Conservation (phyloP, 2,329 filamentous ascomycete species). For the Triangularia setosa region DNA sequence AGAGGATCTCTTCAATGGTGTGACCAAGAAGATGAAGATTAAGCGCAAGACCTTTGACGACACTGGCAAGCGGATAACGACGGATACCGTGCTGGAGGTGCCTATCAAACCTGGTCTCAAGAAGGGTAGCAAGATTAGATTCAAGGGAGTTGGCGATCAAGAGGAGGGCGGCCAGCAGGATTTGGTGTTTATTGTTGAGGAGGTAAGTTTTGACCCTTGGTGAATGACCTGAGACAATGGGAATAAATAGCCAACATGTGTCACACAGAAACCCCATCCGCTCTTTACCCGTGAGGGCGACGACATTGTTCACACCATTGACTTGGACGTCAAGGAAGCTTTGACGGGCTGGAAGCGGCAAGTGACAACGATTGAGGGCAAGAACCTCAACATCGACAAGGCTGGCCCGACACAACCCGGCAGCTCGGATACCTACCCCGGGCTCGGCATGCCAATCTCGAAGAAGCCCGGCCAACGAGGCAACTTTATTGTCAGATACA, state of each 20-base stretch:
- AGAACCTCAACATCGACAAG: slow-evolving; percentile 75
- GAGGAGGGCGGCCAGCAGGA: slow-evolving; percentile 95
- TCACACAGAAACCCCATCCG: slow-evolving; percentile 73
- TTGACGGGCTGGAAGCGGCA: slow-evolving; percentile 90
- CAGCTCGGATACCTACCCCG: slow-evolving; percentile 75
- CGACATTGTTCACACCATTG: slow-evolving; percentile 73
- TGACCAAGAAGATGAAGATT: slow-evolving; percentile 96
- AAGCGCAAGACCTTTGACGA: slow-evolving; percentile 93
- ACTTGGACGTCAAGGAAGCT: slow-evolving; percentile 86
- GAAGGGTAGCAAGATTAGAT: slow-evolving; percentile 97
- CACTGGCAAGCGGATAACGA: slow-evolving; percentile 75
- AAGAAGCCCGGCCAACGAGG: slow-evolving; percentile 84
- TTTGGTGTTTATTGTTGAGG: slow-evolving; percentile 88
- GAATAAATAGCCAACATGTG: slow-evolving; percentile 9
- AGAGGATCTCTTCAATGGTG: slow-evolving; percentile 83
- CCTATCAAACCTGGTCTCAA: slow-evolving; percentile 95
- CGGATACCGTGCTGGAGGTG: slow-evolving; percentile 88
- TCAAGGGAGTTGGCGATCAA: slow-evolving; percentile 94
- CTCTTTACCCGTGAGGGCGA: slow-evolving; percentile 84
- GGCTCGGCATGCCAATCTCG: slow-evolving; percentile 88
- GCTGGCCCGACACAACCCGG: slow-evolving; percentile 81
- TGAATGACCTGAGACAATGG: background rate
- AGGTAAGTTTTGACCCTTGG: slow-evolving; percentile 59
- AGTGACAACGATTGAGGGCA: slow-evolving; percentile 90
- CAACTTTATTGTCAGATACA: slow-evolving; percentile 84